These are phyloP conservation scores for Alternaria ethzedia DNA, from an alignment of 2,329 filamentous ascomycete genomes.

Conservation along the genomic window DNA sequence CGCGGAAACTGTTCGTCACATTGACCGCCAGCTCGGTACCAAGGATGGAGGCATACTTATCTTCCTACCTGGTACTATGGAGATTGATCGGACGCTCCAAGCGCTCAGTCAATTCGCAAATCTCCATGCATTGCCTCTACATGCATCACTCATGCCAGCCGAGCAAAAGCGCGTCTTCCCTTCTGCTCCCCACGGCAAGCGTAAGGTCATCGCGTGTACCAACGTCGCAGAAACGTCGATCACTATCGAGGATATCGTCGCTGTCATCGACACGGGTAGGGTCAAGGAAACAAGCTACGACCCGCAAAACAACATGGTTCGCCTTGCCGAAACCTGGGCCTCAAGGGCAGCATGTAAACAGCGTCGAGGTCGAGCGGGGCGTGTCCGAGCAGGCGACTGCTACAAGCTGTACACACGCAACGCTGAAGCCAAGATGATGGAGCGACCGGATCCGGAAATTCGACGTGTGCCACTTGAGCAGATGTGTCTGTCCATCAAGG, in stretches of 20 bases:
- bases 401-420: conserved; percentile 94
- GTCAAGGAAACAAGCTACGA: conserved; percentile 98
- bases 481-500: conserved; percentile 89
- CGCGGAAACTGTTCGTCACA: conserved; percentile 76
- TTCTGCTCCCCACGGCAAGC: conserved; percentile 74
- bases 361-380: conserved; percentile 87
- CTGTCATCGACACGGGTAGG: conserved; percentile 91
- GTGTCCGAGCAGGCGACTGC: conserved; percentile 88
- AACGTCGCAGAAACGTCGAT: conserved; percentile 99
- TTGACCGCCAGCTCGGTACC: conserved; percentile 76
- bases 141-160: conserved; percentile 86
- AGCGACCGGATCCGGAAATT: conserved; percentile 92
- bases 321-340: conserved; percentile 93
- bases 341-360: conserved; percentile 94
- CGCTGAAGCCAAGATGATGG: conserved; percentile 82
- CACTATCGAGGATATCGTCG: conserved; percentile 96
- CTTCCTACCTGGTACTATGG: conserved; percentile 88
- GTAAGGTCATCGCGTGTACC: conserved; percentile 92
- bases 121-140: conserved; percentile 82
- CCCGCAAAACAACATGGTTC: conserved; percentile 89
- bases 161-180: conserved; percentile 90
- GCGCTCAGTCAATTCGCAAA: conserved; percentile 68
- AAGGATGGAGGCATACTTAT: conserved; percentile 90
- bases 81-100: conserved; percentile 83
- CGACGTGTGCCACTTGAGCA: conserved; percentile 91